Percentiles rank a stretch among this genome's conserved stretches.
Conservation (phyloP, 495 filamentous ascomycete species). For the Extremus antarcticus region DNA sequence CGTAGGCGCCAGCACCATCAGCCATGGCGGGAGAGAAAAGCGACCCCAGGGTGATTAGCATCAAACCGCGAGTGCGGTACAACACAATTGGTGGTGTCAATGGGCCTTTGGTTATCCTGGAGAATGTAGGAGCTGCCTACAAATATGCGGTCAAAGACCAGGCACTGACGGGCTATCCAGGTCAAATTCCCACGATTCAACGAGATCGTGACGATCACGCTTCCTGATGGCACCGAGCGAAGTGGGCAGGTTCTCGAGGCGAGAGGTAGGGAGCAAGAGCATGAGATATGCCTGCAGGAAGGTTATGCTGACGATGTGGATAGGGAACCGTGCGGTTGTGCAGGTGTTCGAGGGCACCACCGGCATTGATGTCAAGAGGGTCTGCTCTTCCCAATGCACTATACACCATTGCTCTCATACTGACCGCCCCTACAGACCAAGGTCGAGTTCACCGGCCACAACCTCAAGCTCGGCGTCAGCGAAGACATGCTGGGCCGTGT, state of each 20-base stretch:
- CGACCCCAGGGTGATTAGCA: slow-evolving; percentile 52
- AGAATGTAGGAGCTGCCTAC: slow-evolving; percentile 55
- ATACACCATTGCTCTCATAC: not conserved
- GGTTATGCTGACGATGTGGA: not conserved
- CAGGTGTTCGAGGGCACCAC: slow-evolving; percentile 97
- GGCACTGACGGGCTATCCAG: slow-evolving; percentile 29
- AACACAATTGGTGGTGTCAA: slow-evolving; percentile 98
- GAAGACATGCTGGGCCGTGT: slow-evolving; percentile 99
- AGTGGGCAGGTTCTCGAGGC: slow-evolving; percentile 96
- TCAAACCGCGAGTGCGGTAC: slow-evolving; percentile 83
- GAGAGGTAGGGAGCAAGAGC: slow-evolving; percentile 50
- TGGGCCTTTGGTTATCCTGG: slow-evolving; percentile 91
- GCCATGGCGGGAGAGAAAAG: slow-evolving; percentile 11
- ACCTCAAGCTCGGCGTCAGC: slow-evolving; percentile 93
- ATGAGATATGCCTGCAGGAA: not conserved
- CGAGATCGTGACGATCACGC: slow-evolving; percentile 91
- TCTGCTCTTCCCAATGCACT: slow-evolving; percentile 25
- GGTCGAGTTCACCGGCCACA: slow-evolving; percentile 95
- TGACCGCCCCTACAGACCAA: slow-evolving; percentile 51
- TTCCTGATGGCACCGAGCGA: slow-evolving; percentile 88
- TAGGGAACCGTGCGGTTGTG: slow-evolving; percentile 84
- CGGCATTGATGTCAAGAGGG: slow-evolving; percentile 97
- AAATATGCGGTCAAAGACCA: not conserved
- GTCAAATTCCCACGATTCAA: slow-evolving; percentile 97
- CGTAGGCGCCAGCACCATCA: not conserved